phyloP scores from a whole-genome alignment of 2,329 filamentous ascomycete species.

The Tolypocladium sp. region DNA sequence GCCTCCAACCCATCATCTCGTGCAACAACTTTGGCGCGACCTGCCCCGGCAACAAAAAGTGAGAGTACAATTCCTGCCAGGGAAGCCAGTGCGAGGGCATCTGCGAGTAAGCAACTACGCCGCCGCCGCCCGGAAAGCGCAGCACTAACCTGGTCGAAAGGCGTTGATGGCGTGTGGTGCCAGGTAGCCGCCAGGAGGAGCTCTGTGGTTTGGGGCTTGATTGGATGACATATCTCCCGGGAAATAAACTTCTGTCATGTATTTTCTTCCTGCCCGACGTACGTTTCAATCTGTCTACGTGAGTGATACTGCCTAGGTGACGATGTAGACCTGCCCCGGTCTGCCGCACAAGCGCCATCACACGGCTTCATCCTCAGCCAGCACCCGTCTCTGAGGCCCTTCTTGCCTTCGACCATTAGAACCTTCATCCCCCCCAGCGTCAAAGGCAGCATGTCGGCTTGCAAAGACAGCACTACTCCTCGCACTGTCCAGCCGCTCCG shows the following conservation, averaged over 20 bases:
- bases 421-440: neutral
- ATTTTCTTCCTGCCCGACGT: neutral
- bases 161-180: too few species aligned
- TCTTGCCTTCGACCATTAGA: neutral
- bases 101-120: too few species aligned
- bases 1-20: too few species aligned
- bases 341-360: neutral
- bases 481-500: neutral
- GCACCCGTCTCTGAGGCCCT: neutral
- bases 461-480: neutral
- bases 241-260: neutral
- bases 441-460: neutral
- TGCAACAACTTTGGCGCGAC: too few species aligned
- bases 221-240: neutral
- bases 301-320: neutral
- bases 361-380: neutral
- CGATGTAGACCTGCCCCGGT: neutral
- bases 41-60: too few species aligned
- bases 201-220: too few species aligned
- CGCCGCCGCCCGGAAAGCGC: too few species aligned
- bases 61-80: too few species aligned
- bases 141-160: too few species aligned
- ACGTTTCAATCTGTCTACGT: neutral
- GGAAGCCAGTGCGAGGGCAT: too few species aligned
- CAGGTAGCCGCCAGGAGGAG: too few species aligned